phyloP scores from a whole-genome alignment of 768 basidiomycete genomes.

The Paxillus rubicundulus region DNA sequence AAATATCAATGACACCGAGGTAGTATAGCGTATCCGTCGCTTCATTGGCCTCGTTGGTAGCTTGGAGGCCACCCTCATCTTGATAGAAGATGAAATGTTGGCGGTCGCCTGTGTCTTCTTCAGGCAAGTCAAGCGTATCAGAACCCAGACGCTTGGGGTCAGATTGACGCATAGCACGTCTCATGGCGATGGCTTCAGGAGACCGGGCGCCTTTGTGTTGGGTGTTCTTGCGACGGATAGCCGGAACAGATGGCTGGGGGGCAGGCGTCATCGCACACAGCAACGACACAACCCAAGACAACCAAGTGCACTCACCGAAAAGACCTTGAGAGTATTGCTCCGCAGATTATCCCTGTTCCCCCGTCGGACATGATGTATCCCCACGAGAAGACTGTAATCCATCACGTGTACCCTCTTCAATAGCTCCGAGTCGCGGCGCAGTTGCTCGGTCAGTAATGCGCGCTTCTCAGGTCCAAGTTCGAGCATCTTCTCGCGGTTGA shows the following conservation, averaged over 20 bases:
- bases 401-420: constrained; percentile 83
- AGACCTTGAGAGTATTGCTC: constrained; percentile 87
- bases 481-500: constrained; percentile 69
- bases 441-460: constrained; percentile 86
- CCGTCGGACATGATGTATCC: constrained; percentile 86
- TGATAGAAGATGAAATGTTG: constrained; percentile 90
- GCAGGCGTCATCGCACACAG: constrained; percentile 6
- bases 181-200: constrained; percentile 79
- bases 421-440: constrained; percentile 83
- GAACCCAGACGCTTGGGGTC: constrained; percentile 71
- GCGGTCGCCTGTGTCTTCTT: constrained; percentile 55
- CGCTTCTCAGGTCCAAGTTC: constrained; percentile 97
- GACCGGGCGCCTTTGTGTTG: constrained; percentile 54
- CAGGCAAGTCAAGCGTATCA: constrained; percentile 52
- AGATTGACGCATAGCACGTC: constrained; percentile 80
- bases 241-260: constrained; percentile 65
- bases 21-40: constrained; percentile 82
- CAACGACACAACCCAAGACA: neutral
- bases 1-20: constrained; percentile 93
- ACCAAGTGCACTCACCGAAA: constrained; percentile 60
- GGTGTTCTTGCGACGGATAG: constrained; percentile 59
- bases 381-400: constrained; percentile 95
- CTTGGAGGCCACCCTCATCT: constrained; percentile 90
- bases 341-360: constrained; percentile 93
- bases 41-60: constrained; percentile 83